Evolutionary conservation across 345 rosid species (phyloP).

Genomic region (Populus pruinosa): DNA sequence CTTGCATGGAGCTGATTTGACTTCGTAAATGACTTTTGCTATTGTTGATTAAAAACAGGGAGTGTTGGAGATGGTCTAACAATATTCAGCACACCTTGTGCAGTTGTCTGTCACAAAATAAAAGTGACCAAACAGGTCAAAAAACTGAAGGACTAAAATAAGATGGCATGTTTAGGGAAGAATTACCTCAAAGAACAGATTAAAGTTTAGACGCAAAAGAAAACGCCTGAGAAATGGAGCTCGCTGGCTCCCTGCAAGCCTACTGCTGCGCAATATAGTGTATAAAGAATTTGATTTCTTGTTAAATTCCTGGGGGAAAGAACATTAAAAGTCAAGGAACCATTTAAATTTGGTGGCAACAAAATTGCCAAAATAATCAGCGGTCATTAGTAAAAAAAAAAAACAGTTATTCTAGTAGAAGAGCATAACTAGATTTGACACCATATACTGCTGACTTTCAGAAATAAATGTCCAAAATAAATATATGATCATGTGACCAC

Average conservation of each 20-base stretch:
- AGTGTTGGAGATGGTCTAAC: conserved; percentile 73
- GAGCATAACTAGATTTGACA: neutral
- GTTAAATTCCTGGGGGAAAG: conserved; percentile 69
- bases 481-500: too few species aligned
- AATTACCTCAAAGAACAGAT: conserved; percentile 84
- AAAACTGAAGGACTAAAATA: neutral
- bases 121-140: neutral
- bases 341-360: conserved; percentile 1
- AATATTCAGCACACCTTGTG: conserved; percentile 75
- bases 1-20: conserved; percentile 16
- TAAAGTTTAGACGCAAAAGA: conserved; percentile 84
- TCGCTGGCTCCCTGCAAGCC: conserved; percentile 93
- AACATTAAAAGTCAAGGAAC: conserved; percentile 1
- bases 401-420: neutral
- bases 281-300: conserved; percentile 91
- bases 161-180: neutral
- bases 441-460: too few species aligned
- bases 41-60: conserved; percentile 45
- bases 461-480: too few species aligned
- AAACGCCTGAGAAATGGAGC: conserved; percentile 94
- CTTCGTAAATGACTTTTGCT: conserved; percentile 9
- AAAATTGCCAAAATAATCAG: neutral
- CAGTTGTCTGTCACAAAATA: conserved; percentile 59
- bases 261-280: conserved; percentile 85
- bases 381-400: neutral